Base-by-base conservation (phyloP, 495 filamentous ascomycete species). In the Apodospora peruviana region DNA sequence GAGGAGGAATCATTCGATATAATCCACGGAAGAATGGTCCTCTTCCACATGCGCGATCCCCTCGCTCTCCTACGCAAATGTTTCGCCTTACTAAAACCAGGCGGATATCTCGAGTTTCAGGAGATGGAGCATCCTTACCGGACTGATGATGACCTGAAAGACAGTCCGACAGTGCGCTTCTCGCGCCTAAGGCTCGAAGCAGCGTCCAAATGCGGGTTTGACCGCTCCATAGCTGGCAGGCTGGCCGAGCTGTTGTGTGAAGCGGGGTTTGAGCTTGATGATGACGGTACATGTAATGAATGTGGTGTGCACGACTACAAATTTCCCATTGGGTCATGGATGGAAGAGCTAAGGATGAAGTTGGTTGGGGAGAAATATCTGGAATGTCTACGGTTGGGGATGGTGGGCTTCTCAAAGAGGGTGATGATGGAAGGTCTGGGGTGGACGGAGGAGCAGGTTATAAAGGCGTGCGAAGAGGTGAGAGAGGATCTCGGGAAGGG, bases 1-100 rank as follows among this genome's bases (percentile, higher is more conserved):
- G 55, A 60, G 3, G 59, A 75, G 35, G 55, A 60, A 39, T n/a
- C n/a, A n/a, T 86, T 86, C 54, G 85, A 87, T 64, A 81, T 81
- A 46, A 72, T 87, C 45, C 82, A 87, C 64, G 69, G 77, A 2
- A 76, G 83, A 22, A 65, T 71, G 18, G 58, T 85, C 19, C 71
- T 76, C 48, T 78, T 76, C 27, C 69, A 67, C 12, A 71, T 86
- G 35, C 53, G 55, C 5, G 71, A 84, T 51, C 85, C 82, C 78
- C 61, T 68, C 2, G 61, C 47, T 18, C 68, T 68, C 1, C 60
- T 71, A 29, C 22, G 46, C n/a, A 55, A 70, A 46, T 60, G 56
- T 16, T 69, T 62, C 50, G 27, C 29, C 2, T 38, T 53, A 1
- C 51, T 67, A 20, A 68, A 64, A 38, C 72, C 70, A 9, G 74